Evolutionary conservation across 2,329 filamentous ascomycete genomes (phyloP), one percentile per base, ranked within the genome.

Genomic region (Penicillium sp.): DNA sequence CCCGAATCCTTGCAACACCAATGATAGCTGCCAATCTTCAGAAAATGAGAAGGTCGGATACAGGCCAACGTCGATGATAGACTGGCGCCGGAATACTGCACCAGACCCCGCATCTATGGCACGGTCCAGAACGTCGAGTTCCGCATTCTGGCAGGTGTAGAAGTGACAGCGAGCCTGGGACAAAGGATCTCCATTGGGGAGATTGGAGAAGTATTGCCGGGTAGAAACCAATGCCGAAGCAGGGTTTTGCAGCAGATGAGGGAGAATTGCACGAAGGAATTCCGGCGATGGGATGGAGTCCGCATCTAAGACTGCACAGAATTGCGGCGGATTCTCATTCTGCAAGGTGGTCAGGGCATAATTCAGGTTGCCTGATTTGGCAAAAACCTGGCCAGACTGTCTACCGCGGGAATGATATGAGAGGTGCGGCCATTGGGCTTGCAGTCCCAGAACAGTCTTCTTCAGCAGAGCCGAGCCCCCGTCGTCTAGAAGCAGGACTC

Each of bases 401-500:
- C 82, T 82, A 35, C 76, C 72, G 16, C 82, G 80, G 2, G 82
- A 78, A 66, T 81, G 77, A 69, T 86, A 86, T 61, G 76, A 78
- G 8, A 84, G 67, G 56, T 86, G 84, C 14, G 77, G 76, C 54
- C 77, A 81, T 9, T 71, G 72, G 29, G 69, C 59, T 45, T 71
- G 71, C 22, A 81, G 61, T 31, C 74, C 68, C 3, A 72, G 64
- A 24, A 82, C 66, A 2, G 72, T 72, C n/a, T 69, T 63, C 11
- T 68, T 59, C 2, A 86, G 72, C 2, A 72, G 71, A 0, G 70
- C 68, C 3, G 78, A 82, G 49, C 76, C 75, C 27, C 79, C 83
- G 61, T 87, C 84, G 49, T 87, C 84, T 3, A 85, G 73, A 7
- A 87, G 68, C 11, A 84, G 75, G 3, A 87, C 81, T 13, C 84